phyloP scores from a whole-genome alignment of 2,329 filamentous ascomycete species.

The Plenodomus biglobosus region DNA sequence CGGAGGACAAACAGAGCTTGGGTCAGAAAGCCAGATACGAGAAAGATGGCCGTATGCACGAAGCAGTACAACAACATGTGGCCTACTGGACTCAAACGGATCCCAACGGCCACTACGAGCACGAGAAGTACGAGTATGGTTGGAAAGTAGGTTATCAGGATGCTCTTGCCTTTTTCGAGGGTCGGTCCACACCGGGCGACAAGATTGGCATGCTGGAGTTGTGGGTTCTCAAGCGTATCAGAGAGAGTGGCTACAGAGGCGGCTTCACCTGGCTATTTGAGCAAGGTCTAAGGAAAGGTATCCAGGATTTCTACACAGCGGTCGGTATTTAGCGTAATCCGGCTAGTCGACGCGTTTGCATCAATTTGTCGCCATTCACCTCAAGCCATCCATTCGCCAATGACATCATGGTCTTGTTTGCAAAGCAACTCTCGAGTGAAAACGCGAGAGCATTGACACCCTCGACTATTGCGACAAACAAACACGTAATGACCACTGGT shows the following conservation, averaged over 20 bases:
- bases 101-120: constrained; percentile 53
- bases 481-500: background rate
- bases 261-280: constrained; percentile 56
- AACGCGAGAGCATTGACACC: background rate
- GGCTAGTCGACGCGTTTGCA: background rate
- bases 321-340: constrained; percentile 17
- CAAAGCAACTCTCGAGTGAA: constrained; percentile 1
- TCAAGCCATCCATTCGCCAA: background rate
- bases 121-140: constrained; percentile 58
- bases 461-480: background rate
- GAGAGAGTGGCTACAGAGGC: constrained; percentile 54
- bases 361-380: background rate
- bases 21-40: constrained; percentile 46
- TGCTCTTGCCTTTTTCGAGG: constrained; percentile 54
- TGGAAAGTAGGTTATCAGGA: constrained; percentile 61
- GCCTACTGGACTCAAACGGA: constrained; percentile 53
- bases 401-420: background rate
- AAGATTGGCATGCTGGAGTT: constrained; percentile 60
- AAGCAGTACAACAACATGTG: constrained; percentile 49
- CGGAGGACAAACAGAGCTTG: constrained; percentile 25
- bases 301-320: constrained; percentile 44
- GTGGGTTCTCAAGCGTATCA: constrained; percentile 60
- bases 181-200: constrained; percentile 47
- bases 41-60: constrained; percentile 38
- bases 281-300: constrained; percentile 52